Conservation (phyloP, 164 flowering plant genomes). For the Vitis vinifera region DNA sequence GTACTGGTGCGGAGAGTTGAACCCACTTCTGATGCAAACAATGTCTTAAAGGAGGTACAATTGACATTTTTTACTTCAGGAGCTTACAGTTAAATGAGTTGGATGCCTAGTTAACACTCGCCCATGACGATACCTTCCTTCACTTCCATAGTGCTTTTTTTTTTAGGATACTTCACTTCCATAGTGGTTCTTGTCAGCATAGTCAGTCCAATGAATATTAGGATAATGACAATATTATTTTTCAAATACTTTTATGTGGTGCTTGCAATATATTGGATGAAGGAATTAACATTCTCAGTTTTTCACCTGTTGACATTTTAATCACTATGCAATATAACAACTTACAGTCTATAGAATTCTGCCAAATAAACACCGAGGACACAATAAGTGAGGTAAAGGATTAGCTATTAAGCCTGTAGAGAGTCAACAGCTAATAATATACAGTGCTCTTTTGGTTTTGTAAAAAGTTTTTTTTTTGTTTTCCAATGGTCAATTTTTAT, state of each 20-base stretch:
- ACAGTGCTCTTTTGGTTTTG: not conserved
- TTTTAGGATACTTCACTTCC: too few relatives aligned
- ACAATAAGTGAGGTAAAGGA: too few relatives aligned
- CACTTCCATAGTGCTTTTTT: not conserved
- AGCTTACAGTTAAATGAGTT: conserved; percentile 1
- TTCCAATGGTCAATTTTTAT: too few relatives aligned
- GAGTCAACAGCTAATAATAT: not conserved
- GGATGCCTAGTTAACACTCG: not conserved
- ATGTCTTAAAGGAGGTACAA: conserved; percentile 83
- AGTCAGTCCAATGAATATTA: not conserved
- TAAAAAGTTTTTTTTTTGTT: not conserved
- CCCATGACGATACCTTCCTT: not conserved
- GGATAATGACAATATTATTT: not conserved
- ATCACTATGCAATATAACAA: too few relatives aligned
- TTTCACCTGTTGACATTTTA: not conserved
- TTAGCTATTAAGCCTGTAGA: too few relatives aligned
- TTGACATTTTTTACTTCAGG: conserved; percentile 3
- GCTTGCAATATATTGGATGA: not conserved
- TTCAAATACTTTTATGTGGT: not conserved
- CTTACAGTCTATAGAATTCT: too few relatives aligned
- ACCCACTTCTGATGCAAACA: conserved; percentile 84
- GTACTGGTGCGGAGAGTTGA: conserved; percentile 88
- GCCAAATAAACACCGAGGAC: too few relatives aligned
- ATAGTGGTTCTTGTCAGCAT: not conserved
- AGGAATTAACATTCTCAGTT: too few relatives aligned